A percentile compares a stretch with the other conserved stretches of the same genome.
phyloP scores from a whole-genome alignment of 805 yeast species.

The Candida parachauliodes region DNA sequence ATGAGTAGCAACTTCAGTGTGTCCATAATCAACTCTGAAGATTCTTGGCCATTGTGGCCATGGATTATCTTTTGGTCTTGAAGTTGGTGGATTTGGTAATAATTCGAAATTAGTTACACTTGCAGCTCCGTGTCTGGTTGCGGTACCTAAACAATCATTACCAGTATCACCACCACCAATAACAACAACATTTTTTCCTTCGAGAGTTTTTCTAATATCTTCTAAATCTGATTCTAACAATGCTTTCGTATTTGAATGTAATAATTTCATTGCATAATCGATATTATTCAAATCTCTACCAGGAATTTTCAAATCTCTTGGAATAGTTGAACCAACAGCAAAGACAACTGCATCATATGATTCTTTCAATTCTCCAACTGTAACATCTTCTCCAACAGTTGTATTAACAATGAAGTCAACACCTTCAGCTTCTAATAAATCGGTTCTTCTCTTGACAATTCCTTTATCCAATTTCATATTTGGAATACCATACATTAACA shows the following conservation, averaged over 20 bases:
- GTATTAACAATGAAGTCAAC: constrained; percentile 71
- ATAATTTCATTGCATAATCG: constrained; percentile 90
- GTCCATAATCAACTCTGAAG: constrained; percentile 97
- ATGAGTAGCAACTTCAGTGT: constrained; percentile 88
- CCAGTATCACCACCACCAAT: constrained; percentile 99
- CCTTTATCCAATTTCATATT: constrained; percentile 96
- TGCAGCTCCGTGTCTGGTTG: constrained; percentile 95
- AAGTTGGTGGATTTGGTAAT: constrained; percentile 84
- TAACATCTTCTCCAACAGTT: constrained; percentile 79
- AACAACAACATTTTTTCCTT: constrained; percentile 88
- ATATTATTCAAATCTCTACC: constrained; percentile 90
- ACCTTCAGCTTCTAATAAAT: constrained; percentile 87
- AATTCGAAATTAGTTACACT: constrained; percentile 92
- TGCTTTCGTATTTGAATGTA: constrained; percentile 83
- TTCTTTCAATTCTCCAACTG: constrained; percentile 63
- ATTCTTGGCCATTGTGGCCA: constrained; percentile 99
- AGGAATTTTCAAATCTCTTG: constrained; percentile 91
- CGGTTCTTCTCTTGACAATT: constrained; percentile 89
- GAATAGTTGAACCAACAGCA: constrained; percentile 94
- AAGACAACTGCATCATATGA: constrained; percentile 79
- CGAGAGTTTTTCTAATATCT: constrained; percentile 64
- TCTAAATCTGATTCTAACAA: constrained; percentile 77
- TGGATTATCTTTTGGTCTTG: constrained; percentile 91
- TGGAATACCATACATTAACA: constrained; percentile 98
- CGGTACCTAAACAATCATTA: constrained; percentile 97